phyloP scores from a whole-genome alignment of 805 yeast genomes.

The Candida succiphila region DNA sequence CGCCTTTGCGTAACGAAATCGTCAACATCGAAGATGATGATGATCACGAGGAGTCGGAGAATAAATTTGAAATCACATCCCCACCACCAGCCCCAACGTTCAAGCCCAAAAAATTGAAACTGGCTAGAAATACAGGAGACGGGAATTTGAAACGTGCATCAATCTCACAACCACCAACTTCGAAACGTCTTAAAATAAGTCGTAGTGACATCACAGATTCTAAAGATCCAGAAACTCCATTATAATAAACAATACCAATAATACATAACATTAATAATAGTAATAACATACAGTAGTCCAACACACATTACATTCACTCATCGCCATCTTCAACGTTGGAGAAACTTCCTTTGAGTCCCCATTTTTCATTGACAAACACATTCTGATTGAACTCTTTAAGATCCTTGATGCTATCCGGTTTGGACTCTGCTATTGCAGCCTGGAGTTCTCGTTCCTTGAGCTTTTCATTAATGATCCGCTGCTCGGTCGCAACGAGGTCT shows the following conservation, averaged over 20 bases:
- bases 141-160: too few relatives aligned
- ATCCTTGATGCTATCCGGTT: conserved; percentile 18
- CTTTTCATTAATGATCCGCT: conserved; percentile 17
- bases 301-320: not conserved
- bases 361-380: conserved; percentile 19
- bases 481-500: conserved; percentile 17
- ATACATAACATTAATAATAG: not conserved
- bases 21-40: conserved; percentile 1
- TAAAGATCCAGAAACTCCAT: too few relatives aligned
- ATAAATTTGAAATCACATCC: not conserved
- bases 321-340: conserved; percentile 19
- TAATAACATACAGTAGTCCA: not conserved
- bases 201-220: too few relatives aligned
- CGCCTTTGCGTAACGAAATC: too few relatives aligned
- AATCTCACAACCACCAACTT: too few relatives aligned
- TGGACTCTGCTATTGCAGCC: conserved; percentile 14
- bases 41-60: not conserved
- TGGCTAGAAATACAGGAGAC: too few relatives aligned
- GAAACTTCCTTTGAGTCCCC: conserved; percentile 25
- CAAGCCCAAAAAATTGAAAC: not conserved
- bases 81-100: not conserved
- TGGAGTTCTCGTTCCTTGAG: conserved; percentile 20
- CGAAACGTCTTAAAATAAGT: too few relatives aligned
- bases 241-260: not conserved
- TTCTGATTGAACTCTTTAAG: conserved; percentile 16